phyloP scores from a whole-genome alignment of 2,329 filamentous ascomycete genomes.

The Monosporascus sp. region DNA sequence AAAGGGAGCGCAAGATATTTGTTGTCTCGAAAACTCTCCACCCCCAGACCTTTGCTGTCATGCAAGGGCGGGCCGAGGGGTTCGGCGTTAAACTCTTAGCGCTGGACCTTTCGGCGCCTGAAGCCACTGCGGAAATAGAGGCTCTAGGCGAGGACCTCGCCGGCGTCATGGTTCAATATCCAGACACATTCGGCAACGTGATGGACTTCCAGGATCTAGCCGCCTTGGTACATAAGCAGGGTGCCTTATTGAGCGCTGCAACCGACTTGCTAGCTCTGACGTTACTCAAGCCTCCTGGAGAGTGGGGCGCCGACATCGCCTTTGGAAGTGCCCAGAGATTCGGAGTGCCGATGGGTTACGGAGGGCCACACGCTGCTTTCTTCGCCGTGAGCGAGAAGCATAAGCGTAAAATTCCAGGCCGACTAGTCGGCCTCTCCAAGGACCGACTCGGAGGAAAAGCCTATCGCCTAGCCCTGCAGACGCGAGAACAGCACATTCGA shows the following conservation, averaged over 20 bases:
- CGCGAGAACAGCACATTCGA: constrained; percentile 91
- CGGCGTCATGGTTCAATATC: constrained; percentile 91
- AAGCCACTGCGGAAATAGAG: constrained; percentile 58
- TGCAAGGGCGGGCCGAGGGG: constrained; percentile 81
- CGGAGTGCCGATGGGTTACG: constrained; percentile 86
- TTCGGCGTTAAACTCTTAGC: constrained; percentile 78
- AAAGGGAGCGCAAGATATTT: constrained; percentile 71
- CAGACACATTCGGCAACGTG: constrained; percentile 79
- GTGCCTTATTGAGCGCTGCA: constrained; percentile 77
- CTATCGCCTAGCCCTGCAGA: constrained; percentile 81
- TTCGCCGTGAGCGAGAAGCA: constrained; percentile 87
- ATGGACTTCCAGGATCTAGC: constrained; percentile 70
- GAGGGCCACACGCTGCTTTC: constrained; percentile 94
- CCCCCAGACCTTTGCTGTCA: constrained; percentile 78
- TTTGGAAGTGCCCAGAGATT: constrained; percentile 91
- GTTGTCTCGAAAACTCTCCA: constrained; percentile 80
- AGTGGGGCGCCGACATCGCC: constrained; percentile 92
- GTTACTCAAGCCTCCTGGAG: constrained; percentile 79
- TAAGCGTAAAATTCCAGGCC: constrained; percentile 91
- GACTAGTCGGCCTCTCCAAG: constrained; percentile 86
- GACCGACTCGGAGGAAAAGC: constrained; percentile 79
- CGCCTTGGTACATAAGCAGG: constrained; percentile 69
- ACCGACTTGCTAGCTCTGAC: constrained; percentile 88
- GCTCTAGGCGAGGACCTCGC: constrained; percentile 75
- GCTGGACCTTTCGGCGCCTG: constrained; percentile 63